Base-by-base conservation (phyloP, 176 grass and related monocot genomes). In the Zoysia pacifica region DNA sequence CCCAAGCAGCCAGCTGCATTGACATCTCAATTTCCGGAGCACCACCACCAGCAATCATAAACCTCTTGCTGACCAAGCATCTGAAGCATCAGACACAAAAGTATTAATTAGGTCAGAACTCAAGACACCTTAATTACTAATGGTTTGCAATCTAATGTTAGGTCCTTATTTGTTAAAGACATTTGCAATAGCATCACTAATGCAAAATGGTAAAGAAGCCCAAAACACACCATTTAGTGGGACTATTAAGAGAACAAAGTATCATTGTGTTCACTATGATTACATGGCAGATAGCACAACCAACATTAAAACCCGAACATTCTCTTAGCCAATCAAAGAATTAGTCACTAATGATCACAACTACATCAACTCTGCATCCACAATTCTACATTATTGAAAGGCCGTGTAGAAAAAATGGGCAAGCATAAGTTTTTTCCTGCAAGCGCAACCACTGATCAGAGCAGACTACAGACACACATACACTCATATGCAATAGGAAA, bases 11-110 rank as follows among this genome's bases (percentile, higher is more conserved):
- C 40, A 97, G 89, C n/a, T 93, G 91, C 84, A 84, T 91, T 50
- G 94, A 91, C 89, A 97, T 91, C 75, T 97, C 91, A 67, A 97
- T 93, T 81, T 97, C 91, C 13, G 94, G 94, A 38, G 91, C 91
- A 83, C 94, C 94, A 20, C 94, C 94, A 37, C 94, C 94, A 36
- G 91, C 94, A 80, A 97, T 97, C 65, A 97, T 71, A 70, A 87
- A 97, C 58, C 85, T 97, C 78, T 93, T 93, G 70, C 86, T 97
- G 69, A 97, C 84, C 84, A 93, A 88, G 80, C 93, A 97, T 59
- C 93, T 93, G 73, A 50, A 62, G 63, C 48, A 76, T 67, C 36
- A 74, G 48, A 66, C 11, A 16, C 5, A 68, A n/a, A n/a, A 16
- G 5, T 35, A 36, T 51, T 50, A 55, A 36, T 9, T 5, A 75